Percentiles rank a stretch among this genome's conserved stretches.
phyloP scores from a whole-genome alignment of 305 asterid species.

The Fraxinus albicans region DNA sequence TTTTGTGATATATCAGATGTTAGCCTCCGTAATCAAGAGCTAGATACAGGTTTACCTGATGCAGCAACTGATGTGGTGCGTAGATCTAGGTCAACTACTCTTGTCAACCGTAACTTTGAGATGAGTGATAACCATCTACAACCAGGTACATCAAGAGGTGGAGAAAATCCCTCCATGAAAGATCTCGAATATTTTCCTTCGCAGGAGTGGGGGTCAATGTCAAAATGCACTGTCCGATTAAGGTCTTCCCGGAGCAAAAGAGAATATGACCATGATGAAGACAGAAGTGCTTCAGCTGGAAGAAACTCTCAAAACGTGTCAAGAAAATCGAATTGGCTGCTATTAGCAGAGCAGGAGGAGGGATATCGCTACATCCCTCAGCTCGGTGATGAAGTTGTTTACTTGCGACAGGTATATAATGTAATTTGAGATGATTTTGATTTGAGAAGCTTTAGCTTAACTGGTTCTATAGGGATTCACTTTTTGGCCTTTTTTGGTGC shows the following conservation, averaged over 20 bases:
- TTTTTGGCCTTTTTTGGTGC: slow-evolving; percentile 20
- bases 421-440: slow-evolving; percentile 11
- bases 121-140: slow-evolving; percentile 40
- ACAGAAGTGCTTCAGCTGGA: slow-evolving; percentile 32
- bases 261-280: slow-evolving; percentile 41
- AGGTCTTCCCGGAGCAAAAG: slow-evolving; percentile 51
- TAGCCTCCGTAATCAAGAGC: slow-evolving; percentile 36
- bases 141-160: slow-evolving; percentile 51
- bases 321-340: slow-evolving; percentile 67
- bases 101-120: slow-evolving; percentile 28
- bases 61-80: slow-evolving; percentile 73
- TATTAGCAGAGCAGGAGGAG: slow-evolving; percentile 74
- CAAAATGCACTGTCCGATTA: slow-evolving; percentile 36
- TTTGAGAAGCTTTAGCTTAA: slow-evolving; percentile 2
- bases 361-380: slow-evolving; percentile 96
- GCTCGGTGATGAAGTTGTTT: slow-evolving; percentile 90
- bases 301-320: slow-evolving; percentile 27
- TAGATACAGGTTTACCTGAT: slow-evolving; percentile 53
- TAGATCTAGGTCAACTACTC: slow-evolving; percentile 57
- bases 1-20: slow-evolving; percentile 36
- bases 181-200: slow-evolving; percentile 38
- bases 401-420: slow-evolving; percentile 74
- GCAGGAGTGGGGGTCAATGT: slow-evolving; percentile 35
- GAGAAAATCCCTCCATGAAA: slow-evolving; percentile 48
- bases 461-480: not conserved